Conservation (phyloP, 306 rosid species). For the Citrullus colocynthis region DNA sequence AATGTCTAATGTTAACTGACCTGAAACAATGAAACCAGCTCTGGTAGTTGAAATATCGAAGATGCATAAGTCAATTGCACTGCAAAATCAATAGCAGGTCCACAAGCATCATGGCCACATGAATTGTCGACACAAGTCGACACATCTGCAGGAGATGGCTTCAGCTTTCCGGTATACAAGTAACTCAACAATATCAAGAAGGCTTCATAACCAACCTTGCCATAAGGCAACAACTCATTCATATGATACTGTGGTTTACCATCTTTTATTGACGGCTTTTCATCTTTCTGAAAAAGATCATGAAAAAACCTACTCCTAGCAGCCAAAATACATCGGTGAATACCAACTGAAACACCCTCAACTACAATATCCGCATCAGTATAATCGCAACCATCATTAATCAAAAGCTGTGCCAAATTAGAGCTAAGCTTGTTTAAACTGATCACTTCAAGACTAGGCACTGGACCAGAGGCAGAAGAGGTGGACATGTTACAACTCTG, state of each 20-base stretch:
- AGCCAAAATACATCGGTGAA: constrained; percentile 43
- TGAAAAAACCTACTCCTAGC: constrained; percentile 31
- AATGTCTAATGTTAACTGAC: constrained; percentile 13
- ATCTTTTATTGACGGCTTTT: constrained; percentile 16
- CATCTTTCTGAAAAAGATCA: constrained; percentile 24
- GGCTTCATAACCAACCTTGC: constrained; percentile 38
- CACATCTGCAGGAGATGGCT: constrained; percentile 34
- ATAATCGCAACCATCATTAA: constrained; percentile 24
- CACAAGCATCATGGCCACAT: constrained; percentile 40
- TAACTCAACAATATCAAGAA: constrained; percentile 36
- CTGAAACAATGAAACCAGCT: constrained; percentile 37
- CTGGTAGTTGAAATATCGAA: constrained; percentile 32
- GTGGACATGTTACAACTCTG: constrained; percentile 33
- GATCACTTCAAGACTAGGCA: constrained; percentile 55
- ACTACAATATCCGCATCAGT: constrained; percentile 37
- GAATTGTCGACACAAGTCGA: constrained; percentile 36
- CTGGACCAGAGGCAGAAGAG: constrained; percentile 27
- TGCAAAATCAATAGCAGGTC: constrained; percentile 39
- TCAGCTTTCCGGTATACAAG: constrained; percentile 34
- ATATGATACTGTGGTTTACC: constrained; percentile 23
- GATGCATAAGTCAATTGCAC: constrained; percentile 45
- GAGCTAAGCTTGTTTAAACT: constrained; percentile 39
- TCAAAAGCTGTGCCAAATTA: constrained; percentile 36
- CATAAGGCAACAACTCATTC: constrained; percentile 35
- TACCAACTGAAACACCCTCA: constrained; percentile 28